These are phyloP conservation scores for Neonectria neomacrospora DNA, from an alignment of 2,329 filamentous ascomycete species.

Conservation along the genomic window DNA sequence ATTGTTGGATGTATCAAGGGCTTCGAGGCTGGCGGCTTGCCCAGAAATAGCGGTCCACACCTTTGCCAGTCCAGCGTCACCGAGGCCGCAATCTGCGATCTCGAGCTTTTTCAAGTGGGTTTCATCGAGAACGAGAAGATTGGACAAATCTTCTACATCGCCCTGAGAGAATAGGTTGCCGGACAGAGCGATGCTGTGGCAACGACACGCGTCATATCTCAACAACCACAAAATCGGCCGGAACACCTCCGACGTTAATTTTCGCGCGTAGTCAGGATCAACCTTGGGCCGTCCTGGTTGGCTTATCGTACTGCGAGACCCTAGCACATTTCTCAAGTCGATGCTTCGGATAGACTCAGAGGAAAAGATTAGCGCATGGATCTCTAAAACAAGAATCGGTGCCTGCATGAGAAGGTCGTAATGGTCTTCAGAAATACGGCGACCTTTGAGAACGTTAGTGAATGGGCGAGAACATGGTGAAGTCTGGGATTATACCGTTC, in stretches of 20 bases:
- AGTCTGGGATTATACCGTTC: conserved; percentile 54
- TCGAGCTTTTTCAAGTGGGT: conserved; percentile 60
- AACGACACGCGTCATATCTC: conserved; percentile 58
- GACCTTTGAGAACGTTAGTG: conserved; percentile 47
- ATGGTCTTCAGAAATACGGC: conserved; percentile 61
- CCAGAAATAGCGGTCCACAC: conserved; percentile 60
- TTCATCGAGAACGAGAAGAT: conserved; percentile 48
- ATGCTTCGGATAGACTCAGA: conserved; percentile 66
- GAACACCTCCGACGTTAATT: conserved; percentile 54
- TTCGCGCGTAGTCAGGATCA: conserved; percentile 38
- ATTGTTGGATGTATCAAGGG: conserved; percentile 65
- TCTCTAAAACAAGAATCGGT: conserved; percentile 64
- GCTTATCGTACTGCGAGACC: conserved; percentile 40
- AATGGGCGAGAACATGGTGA: too few relatives aligned
- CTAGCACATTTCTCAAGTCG: conserved; percentile 60
- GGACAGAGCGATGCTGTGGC: conserved; percentile 62
- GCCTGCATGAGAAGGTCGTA: conserved; percentile 60
- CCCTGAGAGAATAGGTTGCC: conserved; percentile 59
- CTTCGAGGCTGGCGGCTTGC: conserved; percentile 58
- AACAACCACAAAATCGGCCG: conserved; percentile 62
- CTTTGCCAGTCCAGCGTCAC: conserved; percentile 59
- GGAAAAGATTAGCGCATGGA: conserved; percentile 66
- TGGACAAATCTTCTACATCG: conserved; percentile 61
- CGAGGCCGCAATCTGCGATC: conserved; percentile 62
- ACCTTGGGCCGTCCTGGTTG: conserved; percentile 38